phyloP scores from a whole-genome alignment of 805 yeast genomes.

The Tetrapisispora namnaoensis region DNA sequence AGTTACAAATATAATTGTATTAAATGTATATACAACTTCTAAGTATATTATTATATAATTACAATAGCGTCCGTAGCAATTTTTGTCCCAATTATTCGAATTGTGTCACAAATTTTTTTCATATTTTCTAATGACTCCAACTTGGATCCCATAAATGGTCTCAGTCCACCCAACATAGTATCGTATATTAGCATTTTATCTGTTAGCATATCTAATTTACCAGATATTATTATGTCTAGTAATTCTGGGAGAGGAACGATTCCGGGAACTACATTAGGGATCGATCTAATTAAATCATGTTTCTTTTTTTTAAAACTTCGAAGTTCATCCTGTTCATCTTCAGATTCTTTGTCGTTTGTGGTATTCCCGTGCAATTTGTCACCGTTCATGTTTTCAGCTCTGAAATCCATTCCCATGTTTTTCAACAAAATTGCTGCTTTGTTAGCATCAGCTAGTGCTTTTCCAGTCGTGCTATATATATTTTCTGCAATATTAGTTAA shows the following conservation, averaged over 20 bases:
- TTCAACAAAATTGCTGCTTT: conserved; percentile 12
- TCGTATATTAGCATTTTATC: conserved; percentile 19
- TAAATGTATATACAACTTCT: background rate
- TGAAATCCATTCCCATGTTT: conserved; percentile 16
- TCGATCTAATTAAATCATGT: background rate
- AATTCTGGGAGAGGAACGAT: conserved; percentile 40
- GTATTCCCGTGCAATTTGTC: background rate
- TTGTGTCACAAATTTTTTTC: conserved; percentile 31
- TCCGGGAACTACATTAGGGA: conserved; percentile 44
- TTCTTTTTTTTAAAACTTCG: no score
- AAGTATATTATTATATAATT: conserved; percentile 10
- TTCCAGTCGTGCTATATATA: conserved; percentile 32
- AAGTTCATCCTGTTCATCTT: background rate
- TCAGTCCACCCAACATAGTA: conserved; percentile 17
- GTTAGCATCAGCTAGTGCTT: conserved; percentile 18
- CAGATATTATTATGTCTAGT: conserved; percentile 27
- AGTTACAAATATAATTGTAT: no score
- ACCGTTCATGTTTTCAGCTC: conserved; percentile 1
- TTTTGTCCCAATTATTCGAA: conserved; percentile 37
- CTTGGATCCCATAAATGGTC: conserved; percentile 17
- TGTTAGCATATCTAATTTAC: conserved; percentile 18
- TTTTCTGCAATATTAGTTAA: conserved; percentile 28
- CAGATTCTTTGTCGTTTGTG: background rate
- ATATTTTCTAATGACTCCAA: conserved; percentile 17
- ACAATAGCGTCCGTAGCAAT: conserved; percentile 25